Conservation (phyloP, 2,329 filamentous ascomycete species). For the Dactylonectria estremocensis region DNA sequence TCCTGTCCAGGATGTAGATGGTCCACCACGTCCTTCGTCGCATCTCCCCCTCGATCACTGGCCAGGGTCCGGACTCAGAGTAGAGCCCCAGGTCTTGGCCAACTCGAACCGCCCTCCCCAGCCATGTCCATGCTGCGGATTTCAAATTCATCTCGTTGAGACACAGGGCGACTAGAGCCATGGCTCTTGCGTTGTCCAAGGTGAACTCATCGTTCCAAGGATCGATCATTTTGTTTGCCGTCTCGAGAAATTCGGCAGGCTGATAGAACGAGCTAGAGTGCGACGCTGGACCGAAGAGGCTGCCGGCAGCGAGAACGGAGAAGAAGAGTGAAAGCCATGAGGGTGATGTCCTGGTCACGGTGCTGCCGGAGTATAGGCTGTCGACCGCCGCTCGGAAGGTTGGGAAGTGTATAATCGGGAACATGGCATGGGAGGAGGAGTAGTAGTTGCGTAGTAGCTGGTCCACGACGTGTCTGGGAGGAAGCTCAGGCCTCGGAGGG, state of each 20-base stretch:
- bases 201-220: slow-evolving; percentile 86
- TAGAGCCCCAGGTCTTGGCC: slow-evolving; percentile 90
- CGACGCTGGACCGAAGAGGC: slow-evolving; percentile 75
- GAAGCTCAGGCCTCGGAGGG: slow-evolving; percentile 74
- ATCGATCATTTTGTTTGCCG: slow-evolving; percentile 79
- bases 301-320: slow-evolving; percentile 85
- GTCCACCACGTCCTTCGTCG: slow-evolving; percentile 94
- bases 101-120: slow-evolving; percentile 83
- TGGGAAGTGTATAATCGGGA: slow-evolving; percentile 91
- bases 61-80: slow-evolving; percentile 79
- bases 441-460: slow-evolving; percentile 83
- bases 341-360: slow-evolving; percentile 68
- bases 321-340: slow-evolving; percentile 88
- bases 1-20: slow-evolving; percentile 89
- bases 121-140: slow-evolving; percentile 88
- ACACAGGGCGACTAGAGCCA: slow-evolving; percentile 83
- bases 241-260: slow-evolving; percentile 78
- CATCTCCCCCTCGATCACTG: slow-evolving; percentile 86
- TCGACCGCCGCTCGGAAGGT: slow-evolving; percentile 85
- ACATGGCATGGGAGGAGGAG: slow-evolving; percentile 81
- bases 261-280: slow-evolving; percentile 68
- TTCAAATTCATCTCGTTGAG: slow-evolving; percentile 89
- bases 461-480: slow-evolving; percentile 79
- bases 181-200: slow-evolving; percentile 81
- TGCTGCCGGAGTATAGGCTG: slow-evolving; percentile 78